phyloP scores from a whole-genome alignment of 139 green algal genomes.

The Coccomyxa sp. region DNA sequence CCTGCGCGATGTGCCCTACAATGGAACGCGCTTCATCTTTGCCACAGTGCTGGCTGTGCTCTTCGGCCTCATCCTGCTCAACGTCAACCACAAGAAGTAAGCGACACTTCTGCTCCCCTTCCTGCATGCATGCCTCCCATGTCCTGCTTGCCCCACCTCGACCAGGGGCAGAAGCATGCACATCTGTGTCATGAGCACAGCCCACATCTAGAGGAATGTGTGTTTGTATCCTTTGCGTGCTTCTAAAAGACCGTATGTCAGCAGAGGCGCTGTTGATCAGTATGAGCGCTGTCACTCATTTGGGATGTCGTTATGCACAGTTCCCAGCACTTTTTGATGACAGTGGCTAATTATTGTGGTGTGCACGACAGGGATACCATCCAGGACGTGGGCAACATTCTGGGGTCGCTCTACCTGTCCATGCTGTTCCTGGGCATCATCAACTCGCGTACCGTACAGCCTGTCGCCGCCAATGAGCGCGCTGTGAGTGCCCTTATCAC shows the following conservation, averaged over 20 bases:
- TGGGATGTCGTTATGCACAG: no score
- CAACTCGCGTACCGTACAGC: constrained; percentile 42
- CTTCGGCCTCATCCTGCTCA: constrained; percentile 35
- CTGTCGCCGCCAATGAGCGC: constrained; percentile 28
- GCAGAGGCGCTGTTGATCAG: no score
- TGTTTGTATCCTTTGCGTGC: no score
- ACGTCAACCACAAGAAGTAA: constrained; percentile 20
- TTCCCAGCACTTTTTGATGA: no score
- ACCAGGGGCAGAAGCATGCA: no score
- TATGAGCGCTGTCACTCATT: no score
- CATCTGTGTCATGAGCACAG: no score
- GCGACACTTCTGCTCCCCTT: background rate
- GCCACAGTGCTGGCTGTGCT: constrained; percentile 30
- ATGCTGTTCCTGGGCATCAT: constrained; percentile 51
- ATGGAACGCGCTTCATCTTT: constrained; percentile 26
- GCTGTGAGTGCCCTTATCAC: constrained; percentile 8
- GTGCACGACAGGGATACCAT: background rate
- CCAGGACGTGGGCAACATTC: constrained; percentile 45
- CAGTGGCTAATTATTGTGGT: no score
- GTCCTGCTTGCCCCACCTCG: background rate
- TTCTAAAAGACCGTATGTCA: no score
- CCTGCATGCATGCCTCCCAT: background rate
- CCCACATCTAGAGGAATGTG: no score
- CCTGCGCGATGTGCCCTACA: constrained; percentile 5
- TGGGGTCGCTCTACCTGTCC: constrained; percentile 40